Base-by-base conservation (phyloP, 768 basidiomycete genomes). In the Agaricus subrufescens region DNA sequence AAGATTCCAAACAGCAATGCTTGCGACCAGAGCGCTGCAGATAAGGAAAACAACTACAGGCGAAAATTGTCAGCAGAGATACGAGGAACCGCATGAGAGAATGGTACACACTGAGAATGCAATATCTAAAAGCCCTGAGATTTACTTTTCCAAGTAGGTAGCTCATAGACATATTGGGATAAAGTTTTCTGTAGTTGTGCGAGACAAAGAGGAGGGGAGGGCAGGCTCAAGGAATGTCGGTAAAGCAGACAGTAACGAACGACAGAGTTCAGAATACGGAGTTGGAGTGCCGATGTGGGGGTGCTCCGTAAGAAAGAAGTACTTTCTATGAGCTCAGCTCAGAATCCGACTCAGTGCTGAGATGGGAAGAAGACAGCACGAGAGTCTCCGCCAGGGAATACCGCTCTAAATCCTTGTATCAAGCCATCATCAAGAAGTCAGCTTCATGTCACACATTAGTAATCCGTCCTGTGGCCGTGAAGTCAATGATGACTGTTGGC, bases 1-100 rank as follows among this genome's bases (percentile, higher is more conserved):
- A 44, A 80, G 65, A 68, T 89, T 87, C 87, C 87, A 89, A 19
- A 85, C 83, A 54, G 86, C 82, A 30, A 83, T 75, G 61, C 81
- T 84, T 58, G 82, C 80, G 54, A 82, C 75, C 61, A 87, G 73
- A 46, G 86, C 84, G 72, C 80, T 86, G 68, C 80, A 89, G 59
- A 82, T 66, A 60, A 84, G 75, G 67, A 86, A 84, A 46, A 82
- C 58, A 63, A 71, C 87, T 90, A 58, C 30, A 42, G 51, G 47
- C 40, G 19, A 11, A 26, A n/a, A 46, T 9, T 15, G 46, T 31
- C 9, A 23, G 10, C 29, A 6, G 23, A 52, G 23, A 45, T 12
- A 10, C 19, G 19, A 11, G 26, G n/a, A 15, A 15, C 42, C 19
- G 29, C n/a, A 29, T 29, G 1, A 38, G 19, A 25, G 26, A 27